Evolutionary conservation across 352 stramenopile species (phyloP).

Genomic region (Phytophthora parvispora): DNA sequence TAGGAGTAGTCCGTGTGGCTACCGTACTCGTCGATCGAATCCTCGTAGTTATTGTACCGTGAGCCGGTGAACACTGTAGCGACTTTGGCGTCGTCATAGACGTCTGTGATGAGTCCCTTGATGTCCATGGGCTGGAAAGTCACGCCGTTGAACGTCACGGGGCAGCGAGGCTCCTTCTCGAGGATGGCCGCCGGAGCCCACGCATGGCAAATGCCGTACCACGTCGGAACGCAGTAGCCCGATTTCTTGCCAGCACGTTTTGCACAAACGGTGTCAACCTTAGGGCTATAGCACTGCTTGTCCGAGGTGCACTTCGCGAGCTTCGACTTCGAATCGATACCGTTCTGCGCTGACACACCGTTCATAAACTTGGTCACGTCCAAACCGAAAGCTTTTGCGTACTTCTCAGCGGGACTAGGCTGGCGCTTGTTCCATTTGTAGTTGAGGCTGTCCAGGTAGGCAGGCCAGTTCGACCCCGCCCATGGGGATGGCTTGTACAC

Average conservation of each 20-base stretch:
- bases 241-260: conserved; percentile 21
- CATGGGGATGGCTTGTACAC: conserved; percentile 13
- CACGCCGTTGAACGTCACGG: conserved; percentile 40
- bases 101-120: conserved; percentile 37
- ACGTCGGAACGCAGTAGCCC: conserved; percentile 39
- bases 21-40: conserved; percentile 41
- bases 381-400: conserved; percentile 46
- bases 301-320: conserved; percentile 16
- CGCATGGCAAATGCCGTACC: conserved; percentile 42
- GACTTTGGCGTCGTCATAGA: conserved; percentile 30
- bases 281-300: conserved; percentile 18
- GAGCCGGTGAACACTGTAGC: conserved; percentile 34
- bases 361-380: conserved; percentile 42
- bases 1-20: conserved; percentile 32
- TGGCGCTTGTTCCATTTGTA: conserved; percentile 32
- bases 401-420: conserved; percentile 47
- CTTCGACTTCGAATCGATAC: conserved; percentile 25
- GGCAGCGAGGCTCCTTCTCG: conserved; percentile 40
- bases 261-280: conserved; percentile 26
- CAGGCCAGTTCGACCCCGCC: conserved; percentile 45
- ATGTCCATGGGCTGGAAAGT: conserved; percentile 51
- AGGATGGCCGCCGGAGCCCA: conserved; percentile 37
- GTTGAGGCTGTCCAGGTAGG: conserved; percentile 70
- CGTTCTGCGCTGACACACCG: conserved; percentile 33
- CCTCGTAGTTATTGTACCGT: conserved; percentile 24